Evolutionary conservation across 371 early-diverging fungal species (phyloP).

Genomic region (Mortierella sp.): DNA sequence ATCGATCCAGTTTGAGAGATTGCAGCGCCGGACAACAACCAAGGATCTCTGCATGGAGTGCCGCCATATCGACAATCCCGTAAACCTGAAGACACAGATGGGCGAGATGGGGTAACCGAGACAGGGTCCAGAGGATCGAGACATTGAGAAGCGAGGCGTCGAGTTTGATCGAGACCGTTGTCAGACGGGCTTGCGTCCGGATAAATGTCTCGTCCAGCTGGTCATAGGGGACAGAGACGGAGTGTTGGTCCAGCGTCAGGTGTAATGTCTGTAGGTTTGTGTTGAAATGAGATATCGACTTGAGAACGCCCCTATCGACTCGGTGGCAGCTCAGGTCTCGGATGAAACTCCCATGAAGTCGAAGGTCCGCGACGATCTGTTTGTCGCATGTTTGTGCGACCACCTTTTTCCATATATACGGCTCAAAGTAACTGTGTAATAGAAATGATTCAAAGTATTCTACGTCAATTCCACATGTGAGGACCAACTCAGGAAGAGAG

Average conservation of each 20-base stretch:
- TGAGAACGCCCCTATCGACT: background rate
- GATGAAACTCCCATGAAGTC: background rate
- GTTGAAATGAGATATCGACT: background rate
- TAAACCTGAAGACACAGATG: background rate
- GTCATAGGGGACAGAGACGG: background rate
- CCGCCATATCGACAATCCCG: background rate
- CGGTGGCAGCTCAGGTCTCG: background rate
- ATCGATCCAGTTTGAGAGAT: background rate
- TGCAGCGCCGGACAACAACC: background rate
- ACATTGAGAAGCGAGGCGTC: background rate
- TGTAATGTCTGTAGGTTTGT: background rate
- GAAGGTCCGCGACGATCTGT: background rate
- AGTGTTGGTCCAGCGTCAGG: background rate
- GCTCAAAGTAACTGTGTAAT: background rate
- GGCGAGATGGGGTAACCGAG: background rate
- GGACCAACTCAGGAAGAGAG: background rate
- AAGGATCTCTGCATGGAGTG: background rate
- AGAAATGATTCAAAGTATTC: background rate
- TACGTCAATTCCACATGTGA: background rate
- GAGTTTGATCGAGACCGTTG: background rate
- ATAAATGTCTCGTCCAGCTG: background rate
- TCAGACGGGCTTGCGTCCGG: background rate
- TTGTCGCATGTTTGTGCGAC: background rate
- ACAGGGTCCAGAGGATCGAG: background rate
- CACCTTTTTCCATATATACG: background rate